phyloP scores from a whole-genome alignment of 257 asterid genomes.

The Solanum raphanifolium region DNA sequence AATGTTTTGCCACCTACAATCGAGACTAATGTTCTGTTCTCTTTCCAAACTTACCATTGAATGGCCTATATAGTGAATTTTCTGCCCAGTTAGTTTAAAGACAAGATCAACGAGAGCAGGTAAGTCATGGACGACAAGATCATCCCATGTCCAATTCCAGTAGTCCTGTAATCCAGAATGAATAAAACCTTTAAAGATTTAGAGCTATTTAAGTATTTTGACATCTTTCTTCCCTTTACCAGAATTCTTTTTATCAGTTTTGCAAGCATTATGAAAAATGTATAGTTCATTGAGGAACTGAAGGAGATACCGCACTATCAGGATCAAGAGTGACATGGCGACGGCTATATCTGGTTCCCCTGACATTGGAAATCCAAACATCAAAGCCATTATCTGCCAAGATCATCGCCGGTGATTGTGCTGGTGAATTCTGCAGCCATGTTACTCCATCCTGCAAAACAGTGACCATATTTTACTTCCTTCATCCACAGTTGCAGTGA shows the following conservation, averaged over 20 bases:
- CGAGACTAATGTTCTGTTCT: background rate
- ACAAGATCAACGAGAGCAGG: conserved; percentile 21
- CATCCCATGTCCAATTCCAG: conserved; percentile 52
- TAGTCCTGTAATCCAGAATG: conserved; percentile 13
- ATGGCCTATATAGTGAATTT: conserved; percentile 34
- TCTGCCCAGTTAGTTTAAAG: conserved; percentile 18
- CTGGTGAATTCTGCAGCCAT: conserved; percentile 21
- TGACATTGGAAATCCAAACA: conserved; percentile 26
- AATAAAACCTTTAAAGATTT: background rate
- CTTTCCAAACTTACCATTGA: conserved; percentile 20
- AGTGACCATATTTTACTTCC: background rate
- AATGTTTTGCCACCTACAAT: background rate
- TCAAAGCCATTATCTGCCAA: conserved; percentile 26
- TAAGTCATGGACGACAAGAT: conserved; percentile 29
- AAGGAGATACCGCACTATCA: background rate
- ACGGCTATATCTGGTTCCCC: conserved; percentile 19
- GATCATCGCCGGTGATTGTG: conserved; percentile 13
- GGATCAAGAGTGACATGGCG: conserved; percentile 15
- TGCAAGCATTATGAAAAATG: background rate
- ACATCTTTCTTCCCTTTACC: background rate
- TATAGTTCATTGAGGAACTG: background rate
- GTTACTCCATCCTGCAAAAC: conserved; percentile 17
- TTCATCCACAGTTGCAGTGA: background rate
- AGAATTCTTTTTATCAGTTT: background rate
- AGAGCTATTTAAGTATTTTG: background rate